Evolutionary conservation across 1,284 basidiomycete genomes (phyloP).

Genomic region (Rhodotorula sp.): DNA sequence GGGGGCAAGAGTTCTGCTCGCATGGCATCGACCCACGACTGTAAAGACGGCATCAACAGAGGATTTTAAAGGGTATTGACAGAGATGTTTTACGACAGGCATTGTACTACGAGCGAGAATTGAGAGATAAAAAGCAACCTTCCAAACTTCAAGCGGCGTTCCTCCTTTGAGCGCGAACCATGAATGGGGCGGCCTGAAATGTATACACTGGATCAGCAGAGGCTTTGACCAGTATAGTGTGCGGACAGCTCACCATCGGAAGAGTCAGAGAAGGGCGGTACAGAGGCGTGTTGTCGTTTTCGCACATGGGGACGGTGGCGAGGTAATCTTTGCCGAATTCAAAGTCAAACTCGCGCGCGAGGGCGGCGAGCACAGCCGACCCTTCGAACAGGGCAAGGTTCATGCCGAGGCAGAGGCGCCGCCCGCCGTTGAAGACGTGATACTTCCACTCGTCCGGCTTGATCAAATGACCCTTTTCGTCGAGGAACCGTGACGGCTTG

Average conservation of each 20-base stretch:
- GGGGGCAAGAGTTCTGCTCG: too few species aligned
- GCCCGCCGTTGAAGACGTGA: conserved; percentile 41
- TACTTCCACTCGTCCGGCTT: conserved; percentile 35
- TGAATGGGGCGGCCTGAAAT: neutral
- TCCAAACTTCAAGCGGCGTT: neutral
- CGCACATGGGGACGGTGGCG: conserved; percentile 24
- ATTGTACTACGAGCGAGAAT: too few species aligned
- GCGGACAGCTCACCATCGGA: conserved; percentile 9
- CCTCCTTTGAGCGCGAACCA: conserved; percentile 4
- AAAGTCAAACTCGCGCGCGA: conserved; percentile 33
- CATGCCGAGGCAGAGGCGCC: conserved; percentile 34
- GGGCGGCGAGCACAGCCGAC: conserved; percentile 24
- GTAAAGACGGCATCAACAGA: too few species aligned
- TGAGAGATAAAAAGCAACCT: neutral
- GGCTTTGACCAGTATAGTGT: neutral
- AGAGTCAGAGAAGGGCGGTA: conserved; percentile 19
- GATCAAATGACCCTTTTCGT: conserved; percentile 25
- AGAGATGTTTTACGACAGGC: too few species aligned
- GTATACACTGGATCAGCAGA: too few species aligned
- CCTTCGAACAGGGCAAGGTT: conserved; percentile 40
- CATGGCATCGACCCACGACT: too few species aligned
- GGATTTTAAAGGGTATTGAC: too few species aligned
- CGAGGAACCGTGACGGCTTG: conserved; percentile 41
- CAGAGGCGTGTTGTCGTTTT: conserved; percentile 18
- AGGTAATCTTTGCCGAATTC: conserved; percentile 30